Evolutionary conservation across 805 yeast species (phyloP).

Genomic region (Blastobotrys mokoenaii): DNA sequence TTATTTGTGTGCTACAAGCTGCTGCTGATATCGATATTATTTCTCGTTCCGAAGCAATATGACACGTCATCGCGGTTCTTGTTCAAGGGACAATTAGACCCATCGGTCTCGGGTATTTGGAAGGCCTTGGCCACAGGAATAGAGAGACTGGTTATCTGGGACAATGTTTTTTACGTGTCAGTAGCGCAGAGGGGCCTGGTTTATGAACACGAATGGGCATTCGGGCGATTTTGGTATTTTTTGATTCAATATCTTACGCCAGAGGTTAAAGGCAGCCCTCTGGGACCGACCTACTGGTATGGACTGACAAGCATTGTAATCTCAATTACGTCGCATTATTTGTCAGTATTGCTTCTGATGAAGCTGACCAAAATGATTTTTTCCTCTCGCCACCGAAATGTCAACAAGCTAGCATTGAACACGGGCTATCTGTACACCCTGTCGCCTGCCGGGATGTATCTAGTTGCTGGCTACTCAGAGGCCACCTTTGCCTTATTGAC

Average conservation of each 20-base stretch:
- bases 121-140: slow-evolving; percentile 13
- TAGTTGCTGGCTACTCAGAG: slow-evolving; percentile 71
- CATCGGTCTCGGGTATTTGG: background rate
- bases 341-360: slow-evolving; percentile 42
- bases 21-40: slow-evolving; percentile 31
- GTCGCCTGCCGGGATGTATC: slow-evolving; percentile 77
- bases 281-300: slow-evolving; percentile 30
- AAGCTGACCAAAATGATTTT: slow-evolving; percentile 33
- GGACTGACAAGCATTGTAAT: slow-evolving; percentile 41
- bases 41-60: slow-evolving; percentile 36
- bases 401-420: slow-evolving; percentile 21
- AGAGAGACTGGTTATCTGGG: slow-evolving; percentile 62
- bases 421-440: slow-evolving; percentile 43
- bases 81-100: slow-evolving; percentile 16
- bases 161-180: slow-evolving; percentile 65
- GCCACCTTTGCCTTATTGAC: slow-evolving; percentile 55
- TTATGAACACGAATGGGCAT: slow-evolving; percentile 91
- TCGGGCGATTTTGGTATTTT: slow-evolving; percentile 69
- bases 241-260: slow-evolving; percentile 26
- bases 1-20: slow-evolving; percentile 24
- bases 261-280: background rate
- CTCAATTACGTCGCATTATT: slow-evolving; percentile 45
- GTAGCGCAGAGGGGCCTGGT: slow-evolving; percentile 41
- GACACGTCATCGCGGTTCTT: slow-evolving; percentile 43
- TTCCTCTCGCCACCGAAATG: background rate